Base-by-base conservation (phyloP, 768 basidiomycete genomes). In the Pleurotus eryngii region DNA sequence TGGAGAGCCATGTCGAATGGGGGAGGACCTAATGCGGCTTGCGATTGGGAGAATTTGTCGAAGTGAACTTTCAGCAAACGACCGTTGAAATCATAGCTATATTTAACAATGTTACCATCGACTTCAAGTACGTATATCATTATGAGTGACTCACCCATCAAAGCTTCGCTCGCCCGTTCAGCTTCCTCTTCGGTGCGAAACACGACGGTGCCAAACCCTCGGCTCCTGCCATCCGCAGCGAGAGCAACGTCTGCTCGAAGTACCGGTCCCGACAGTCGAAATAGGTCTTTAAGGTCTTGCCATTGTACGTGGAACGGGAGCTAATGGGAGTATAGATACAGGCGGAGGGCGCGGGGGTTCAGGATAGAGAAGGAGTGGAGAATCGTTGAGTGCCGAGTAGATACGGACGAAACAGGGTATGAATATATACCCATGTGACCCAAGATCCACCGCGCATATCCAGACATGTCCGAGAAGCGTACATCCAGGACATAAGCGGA, bases 201-300 rank as follows among this genome's bases (percentile, higher is more conserved):
- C 0, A 89, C 82, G 1, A 98, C 95, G 1, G 90, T 96, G 1
- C 97, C 96, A 64, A 95, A 96, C 1, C 97, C 97, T 51, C 93
- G 77, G 38, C 92, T 93, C 37, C 95, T 82, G 11, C 93, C 92
- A 66, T 97, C 94, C 4, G 82, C 83, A 37, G 92, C 92, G 30
- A 93, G 81, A 15, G 90, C 90, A 18, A 97, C 90, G 62, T 96
- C 94, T 8, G 96, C 96, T 20, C 96, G 85, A 37, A 94, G 75
- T 55, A 98, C 89, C 17, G 89, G 86, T 15, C 96, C 95, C 1
- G 92, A 93, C 60, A 90, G 86, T 24, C 95, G 84, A 68, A 98
- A 96, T 4, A 98, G 80, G 71, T 98, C 95, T 72, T 98, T 98
- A 45, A 99, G 80, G 67, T 98, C 96, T 72, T 98, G 96, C 96